Evolutionary conservation across 2,329 filamentous ascomycete species (phyloP).

Genomic region (Xylariaceae sp.): DNA sequence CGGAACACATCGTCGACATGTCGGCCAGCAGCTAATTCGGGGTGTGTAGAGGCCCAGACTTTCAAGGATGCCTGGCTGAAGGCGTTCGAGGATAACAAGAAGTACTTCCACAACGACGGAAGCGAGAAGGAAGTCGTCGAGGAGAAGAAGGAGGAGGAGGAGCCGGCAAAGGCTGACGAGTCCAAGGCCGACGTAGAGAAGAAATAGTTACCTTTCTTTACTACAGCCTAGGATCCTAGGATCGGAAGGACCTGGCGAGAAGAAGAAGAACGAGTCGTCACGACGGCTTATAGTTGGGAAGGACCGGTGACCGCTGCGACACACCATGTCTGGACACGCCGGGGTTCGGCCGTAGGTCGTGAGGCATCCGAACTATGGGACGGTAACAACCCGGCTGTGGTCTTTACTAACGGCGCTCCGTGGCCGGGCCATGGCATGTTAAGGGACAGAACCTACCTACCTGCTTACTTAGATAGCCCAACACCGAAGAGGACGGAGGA

Average conservation of each 20-base stretch:
- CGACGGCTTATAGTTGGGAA: not conserved
- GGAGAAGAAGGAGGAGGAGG: conserved; percentile 25
- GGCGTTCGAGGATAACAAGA: conserved; percentile 94
- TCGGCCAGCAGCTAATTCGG: conserved; percentile 23
- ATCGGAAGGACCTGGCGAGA: not conserved
- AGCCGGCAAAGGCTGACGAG: conserved; percentile 20
- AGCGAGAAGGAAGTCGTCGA: conserved; percentile 27
- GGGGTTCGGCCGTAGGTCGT: no score
- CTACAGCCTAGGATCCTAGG: not conserved
- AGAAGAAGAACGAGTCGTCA: not conserved
- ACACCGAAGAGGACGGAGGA: not conserved
- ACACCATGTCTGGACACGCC: no score
- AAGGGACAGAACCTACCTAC: not conserved
- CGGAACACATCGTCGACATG: no score
- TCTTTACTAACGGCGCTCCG: not conserved
- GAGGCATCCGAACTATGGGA: not conserved
- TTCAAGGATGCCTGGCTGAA: conserved; percentile 98
- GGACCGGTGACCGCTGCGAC: no score
- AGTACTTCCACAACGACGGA: conserved; percentile 56
- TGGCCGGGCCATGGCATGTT: not conserved
- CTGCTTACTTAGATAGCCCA: not conserved
- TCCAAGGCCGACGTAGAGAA: conserved; percentile 24
- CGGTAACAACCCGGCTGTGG: not conserved
- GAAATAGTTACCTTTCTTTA: conserved; percentile 19
- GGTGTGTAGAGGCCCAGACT: conserved; percentile 73